phyloP scores from a whole-genome alignment of 805 yeast species.

The Lipomyces japonicus region DNA sequence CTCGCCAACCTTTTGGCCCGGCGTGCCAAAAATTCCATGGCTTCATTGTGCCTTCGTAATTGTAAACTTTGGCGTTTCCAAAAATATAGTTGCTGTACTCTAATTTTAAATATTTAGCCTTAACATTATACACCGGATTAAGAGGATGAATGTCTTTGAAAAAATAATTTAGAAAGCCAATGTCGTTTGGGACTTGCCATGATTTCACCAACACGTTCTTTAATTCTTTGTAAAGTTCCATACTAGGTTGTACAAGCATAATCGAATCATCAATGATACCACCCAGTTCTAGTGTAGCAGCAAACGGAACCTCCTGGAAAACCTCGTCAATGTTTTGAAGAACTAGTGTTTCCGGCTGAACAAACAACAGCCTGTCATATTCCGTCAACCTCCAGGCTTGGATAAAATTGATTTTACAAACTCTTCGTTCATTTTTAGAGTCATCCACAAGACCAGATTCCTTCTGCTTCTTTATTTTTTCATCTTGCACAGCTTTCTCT shows the following conservation, averaged over 20 bases:
- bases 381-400: slow-evolving; percentile 26
- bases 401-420: slow-evolving; percentile 17
- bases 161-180: slow-evolving; percentile 19
- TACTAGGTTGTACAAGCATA: slow-evolving; percentile 23
- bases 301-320: slow-evolving; percentile 20
- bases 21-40: slow-evolving; percentile 27
- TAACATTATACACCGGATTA: slow-evolving; percentile 26
- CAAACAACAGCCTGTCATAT: slow-evolving; percentile 18
- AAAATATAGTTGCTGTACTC: slow-evolving; percentile 20
- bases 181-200: slow-evolving; percentile 12
- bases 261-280: slow-evolving; percentile 25
- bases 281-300: slow-evolving; percentile 25
- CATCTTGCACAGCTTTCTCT: slow-evolving; percentile 10
- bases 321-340: slow-evolving; percentile 20
- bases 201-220: slow-evolving; percentile 13
- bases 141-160: slow-evolving; percentile 22
- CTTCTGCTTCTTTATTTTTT: slow-evolving; percentile 3
- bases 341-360: slow-evolving; percentile 25
- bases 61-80: slow-evolving; percentile 22
- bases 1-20: slow-evolving; percentile 21
- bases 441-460: slow-evolving; percentile 4
- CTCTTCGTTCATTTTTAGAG: background rate
- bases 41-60: slow-evolving; percentile 25
- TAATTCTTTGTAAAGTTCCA: slow-evolving; percentile 19
- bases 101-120: slow-evolving; percentile 13